Conservation (phyloP, 768 basidiomycete species). For the Leucosporidium scottii region DNA sequence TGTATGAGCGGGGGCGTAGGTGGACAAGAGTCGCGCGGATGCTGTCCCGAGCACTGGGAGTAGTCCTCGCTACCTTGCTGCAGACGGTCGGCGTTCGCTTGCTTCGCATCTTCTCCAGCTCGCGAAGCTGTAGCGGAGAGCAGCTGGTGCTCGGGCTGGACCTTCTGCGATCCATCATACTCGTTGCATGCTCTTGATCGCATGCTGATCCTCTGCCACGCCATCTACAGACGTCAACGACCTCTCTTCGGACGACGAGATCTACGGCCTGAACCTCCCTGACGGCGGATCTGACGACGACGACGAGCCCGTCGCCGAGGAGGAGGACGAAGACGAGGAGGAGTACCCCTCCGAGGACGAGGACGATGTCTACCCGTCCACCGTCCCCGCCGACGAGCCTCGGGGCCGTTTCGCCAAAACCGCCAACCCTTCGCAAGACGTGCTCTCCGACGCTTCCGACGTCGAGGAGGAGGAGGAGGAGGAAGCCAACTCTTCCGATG, state of each 20-base stretch:
- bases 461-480: not conserved
- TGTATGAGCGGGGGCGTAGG: no score
- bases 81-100: no score
- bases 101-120: not conserved
- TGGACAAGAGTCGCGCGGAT: not conserved
- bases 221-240: conserved; percentile 1
- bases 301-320: not conserved
- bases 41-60: no score
- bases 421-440: conserved; percentile 1
- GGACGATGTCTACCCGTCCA: not conserved
- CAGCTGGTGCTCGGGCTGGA: not conserved
- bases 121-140: conserved; percentile 4
- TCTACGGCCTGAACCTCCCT: conserved; percentile 27
- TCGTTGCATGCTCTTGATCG: no score
- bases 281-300: not conserved
- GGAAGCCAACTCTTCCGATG: conserved; percentile 6
- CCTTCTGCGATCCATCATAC: not conserved
- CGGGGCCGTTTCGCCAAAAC: conserved; percentile 5
- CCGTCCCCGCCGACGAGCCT: not conserved
- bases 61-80: no score
- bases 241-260: conserved; percentile 27
- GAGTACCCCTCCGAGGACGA: conserved; percentile 4
- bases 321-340: conserved; percentile 32
- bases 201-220: not conserved
- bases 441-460: not conserved